phyloP scores from a whole-genome alignment of 1,139 yeast species.

The Candida freyschussii region DNA sequence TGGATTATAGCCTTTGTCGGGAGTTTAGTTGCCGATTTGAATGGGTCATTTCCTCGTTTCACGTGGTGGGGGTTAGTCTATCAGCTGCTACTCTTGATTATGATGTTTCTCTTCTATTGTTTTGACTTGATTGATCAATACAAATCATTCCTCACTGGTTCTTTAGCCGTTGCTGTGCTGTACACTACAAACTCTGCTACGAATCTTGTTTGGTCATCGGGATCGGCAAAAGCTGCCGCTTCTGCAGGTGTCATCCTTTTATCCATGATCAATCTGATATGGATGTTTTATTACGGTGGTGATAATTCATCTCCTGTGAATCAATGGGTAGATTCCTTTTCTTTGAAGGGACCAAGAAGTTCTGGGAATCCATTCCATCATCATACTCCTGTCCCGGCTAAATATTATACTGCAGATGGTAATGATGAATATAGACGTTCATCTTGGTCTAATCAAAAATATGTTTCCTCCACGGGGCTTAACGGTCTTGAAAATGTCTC shows the following conservation, averaged over 20 bases:
- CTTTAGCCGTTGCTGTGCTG: conserved; percentile 52
- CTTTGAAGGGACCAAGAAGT: conserved; percentile 38
- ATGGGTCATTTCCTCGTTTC: conserved; percentile 60
- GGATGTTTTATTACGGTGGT: conserved; percentile 85
- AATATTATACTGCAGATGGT: conserved; percentile 2
- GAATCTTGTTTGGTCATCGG: conserved; percentile 63
- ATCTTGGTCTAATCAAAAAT: conserved; percentile 24
- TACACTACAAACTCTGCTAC: conserved; percentile 83
- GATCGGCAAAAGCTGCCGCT: conserved; percentile 73
- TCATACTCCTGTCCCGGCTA: conserved; percentile 24
- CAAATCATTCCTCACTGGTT: conserved; percentile 37
- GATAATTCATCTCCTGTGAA: conserved; percentile 78
- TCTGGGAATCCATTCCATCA: conserved; percentile 26
- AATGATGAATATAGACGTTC: conserved; percentile 17
- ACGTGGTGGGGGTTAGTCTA: conserved; percentile 98
- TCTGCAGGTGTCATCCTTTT: conserved; percentile 88
- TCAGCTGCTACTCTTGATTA: conserved; percentile 55
- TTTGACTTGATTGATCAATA: conserved; percentile 69
- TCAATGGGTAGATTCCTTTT: conserved; percentile 77
- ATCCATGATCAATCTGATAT: conserved; percentile 70
- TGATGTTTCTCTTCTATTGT: conserved; percentile 57
- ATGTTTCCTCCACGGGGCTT: conserved; percentile 34
- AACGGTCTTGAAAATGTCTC: conserved; percentile 34
- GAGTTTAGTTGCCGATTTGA: conserved; percentile 57
- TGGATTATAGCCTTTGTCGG: conserved; percentile 91